Evolutionary conservation across 208 protist species (phyloP).

Genomic region (Entamoeba moshkovskii): DNA sequence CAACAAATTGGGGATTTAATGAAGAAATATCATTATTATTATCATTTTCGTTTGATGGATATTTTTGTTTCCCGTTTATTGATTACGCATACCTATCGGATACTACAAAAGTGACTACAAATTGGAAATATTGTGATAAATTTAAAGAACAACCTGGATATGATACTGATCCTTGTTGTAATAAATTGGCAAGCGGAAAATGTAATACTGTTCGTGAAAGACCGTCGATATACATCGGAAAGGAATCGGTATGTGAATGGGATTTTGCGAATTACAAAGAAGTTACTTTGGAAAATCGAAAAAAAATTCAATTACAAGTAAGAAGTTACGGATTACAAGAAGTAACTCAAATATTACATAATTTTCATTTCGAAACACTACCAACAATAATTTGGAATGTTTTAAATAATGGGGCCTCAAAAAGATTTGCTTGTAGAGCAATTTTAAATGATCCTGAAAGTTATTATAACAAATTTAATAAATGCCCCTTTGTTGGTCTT

Average conservation of each 20-base stretch:
- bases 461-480: neutral
- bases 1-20: neutral
- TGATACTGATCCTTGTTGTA: neutral
- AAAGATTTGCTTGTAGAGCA: neutral
- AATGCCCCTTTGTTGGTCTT: neutral
- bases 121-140: neutral
- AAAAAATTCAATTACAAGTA: neutral
- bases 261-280: neutral
- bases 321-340: neutral
- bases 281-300: neutral
- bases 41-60: neutral
- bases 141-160: neutral
- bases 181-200: neutral
- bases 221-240: neutral
- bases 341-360: neutral
- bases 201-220: neutral
- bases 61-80: neutral
- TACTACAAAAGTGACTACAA: neutral
- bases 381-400: neutral
- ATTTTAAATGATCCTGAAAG: neutral
- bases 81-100: neutral
- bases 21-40: neutral
- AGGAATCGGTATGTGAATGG: neutral
- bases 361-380: neutral
- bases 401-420: neutral